These are phyloP conservation scores for Caryopteris hybrid DNA, from an alignment of 305 asterid genomes.

Conservation along the genomic window DNA sequence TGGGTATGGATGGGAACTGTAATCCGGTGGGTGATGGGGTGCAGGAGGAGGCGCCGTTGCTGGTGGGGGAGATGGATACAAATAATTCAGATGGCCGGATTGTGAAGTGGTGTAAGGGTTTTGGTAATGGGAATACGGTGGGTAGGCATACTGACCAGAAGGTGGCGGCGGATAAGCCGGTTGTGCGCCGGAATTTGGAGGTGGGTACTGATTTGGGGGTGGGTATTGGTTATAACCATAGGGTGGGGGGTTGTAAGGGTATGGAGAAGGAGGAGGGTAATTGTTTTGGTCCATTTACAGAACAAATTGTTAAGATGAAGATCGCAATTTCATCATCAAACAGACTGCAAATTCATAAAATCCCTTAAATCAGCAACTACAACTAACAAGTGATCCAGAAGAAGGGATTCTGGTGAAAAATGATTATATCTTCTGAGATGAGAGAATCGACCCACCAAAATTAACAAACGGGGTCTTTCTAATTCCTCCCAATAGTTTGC, in stretches of 20 bases:
- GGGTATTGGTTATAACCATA: conserved; percentile 48
- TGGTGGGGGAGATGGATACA: conserved; percentile 37
- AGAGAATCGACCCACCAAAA: conserved; percentile 7
- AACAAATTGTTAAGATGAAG: conserved; percentile 6
- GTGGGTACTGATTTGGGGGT: conserved; percentile 48
- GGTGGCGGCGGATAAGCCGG: conserved; percentile 29
- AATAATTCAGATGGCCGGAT: conserved; percentile 32
- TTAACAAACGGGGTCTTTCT: conserved; percentile 11
- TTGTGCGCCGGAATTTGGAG: conserved; percentile 26
- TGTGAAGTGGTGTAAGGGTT: conserved; percentile 33
- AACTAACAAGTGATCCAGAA: conserved; percentile 13
- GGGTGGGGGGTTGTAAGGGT: conserved; percentile 43
- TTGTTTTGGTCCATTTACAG: conserved; percentile 45
- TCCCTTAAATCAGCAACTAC: conserved; percentile 8
- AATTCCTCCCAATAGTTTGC: conserved; percentile 5
- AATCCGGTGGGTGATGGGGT: conserved; percentile 36
- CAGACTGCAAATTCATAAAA: conserved; percentile 18
- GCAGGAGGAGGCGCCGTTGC: conserved; percentile 35
- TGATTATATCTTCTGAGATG: conserved; percentile 1
- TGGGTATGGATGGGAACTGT: conserved; percentile 40
- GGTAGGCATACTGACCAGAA: conserved; percentile 35
- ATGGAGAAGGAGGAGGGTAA: conserved; percentile 47
- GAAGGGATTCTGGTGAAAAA: not conserved
- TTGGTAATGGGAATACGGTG: conserved; percentile 47
- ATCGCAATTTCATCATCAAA: conserved; percentile 19